Conservation (phyloP, 768 basidiomycete genomes). For the Agrocybe praecox region DNA sequence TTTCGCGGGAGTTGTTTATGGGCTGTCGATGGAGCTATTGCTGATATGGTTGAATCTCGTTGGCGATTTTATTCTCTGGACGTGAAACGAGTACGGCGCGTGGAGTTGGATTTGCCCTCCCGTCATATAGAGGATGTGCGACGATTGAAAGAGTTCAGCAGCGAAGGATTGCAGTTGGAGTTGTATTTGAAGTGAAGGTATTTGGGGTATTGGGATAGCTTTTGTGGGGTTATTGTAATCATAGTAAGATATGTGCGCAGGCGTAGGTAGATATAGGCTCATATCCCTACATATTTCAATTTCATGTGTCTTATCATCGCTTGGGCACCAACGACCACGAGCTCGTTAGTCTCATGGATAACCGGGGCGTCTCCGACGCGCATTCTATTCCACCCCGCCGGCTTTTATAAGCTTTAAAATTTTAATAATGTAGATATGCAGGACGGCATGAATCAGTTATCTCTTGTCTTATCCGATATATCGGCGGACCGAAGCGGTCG, state of each 20-base stretch:
- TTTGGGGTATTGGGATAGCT: neutral
- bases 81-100: conserved; percentile 26
- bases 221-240: neutral
- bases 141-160: conserved; percentile 29
- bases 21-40: conserved; percentile 30
- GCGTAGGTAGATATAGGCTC: neutral
- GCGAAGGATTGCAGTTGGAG: conserved; percentile 33
- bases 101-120: conserved; percentile 30
- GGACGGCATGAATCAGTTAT: neutral
- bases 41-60: conserved; percentile 38
- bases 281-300: neutral
- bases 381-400: neutral
- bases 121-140: conserved; percentile 32
- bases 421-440: neutral
- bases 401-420: neutral
- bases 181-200: conserved; percentile 14
- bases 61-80: conserved; percentile 24
- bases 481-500: conserved; percentile 3
- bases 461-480: neutral
- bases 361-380: too few relatives aligned
- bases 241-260: too few relatives aligned
- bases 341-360: too few relatives aligned
- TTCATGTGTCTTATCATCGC: neutral
- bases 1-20: conserved; percentile 31
- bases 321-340: neutral